Conservation (phyloP, 2,329 filamentous ascomycete species). For the Aspergillus pseudoviridinutans region DNA sequence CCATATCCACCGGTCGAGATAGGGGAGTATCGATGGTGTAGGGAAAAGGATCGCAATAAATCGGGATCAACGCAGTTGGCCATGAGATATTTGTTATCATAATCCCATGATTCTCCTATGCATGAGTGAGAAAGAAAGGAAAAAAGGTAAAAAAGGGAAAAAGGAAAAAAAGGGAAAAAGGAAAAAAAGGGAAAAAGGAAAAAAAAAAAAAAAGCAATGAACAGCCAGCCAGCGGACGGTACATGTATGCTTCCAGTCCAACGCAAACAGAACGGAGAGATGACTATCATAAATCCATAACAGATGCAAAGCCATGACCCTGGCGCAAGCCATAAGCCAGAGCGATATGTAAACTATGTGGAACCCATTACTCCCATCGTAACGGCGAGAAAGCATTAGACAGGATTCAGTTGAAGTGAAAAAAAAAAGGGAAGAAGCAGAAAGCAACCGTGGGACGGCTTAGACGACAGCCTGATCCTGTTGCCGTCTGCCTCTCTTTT, state of each 20-base stretch:
- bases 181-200: background rate
- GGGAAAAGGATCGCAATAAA: background rate
- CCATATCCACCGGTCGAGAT: background rate
- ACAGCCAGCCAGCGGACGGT: slow-evolving; percentile 8
- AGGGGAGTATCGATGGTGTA: background rate
- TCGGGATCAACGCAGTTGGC: background rate
- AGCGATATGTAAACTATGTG: background rate
- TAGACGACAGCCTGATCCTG: slow-evolving; percentile 28
- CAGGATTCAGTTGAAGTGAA: background rate
- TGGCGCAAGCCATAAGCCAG: background rate
- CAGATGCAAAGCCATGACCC: background rate
- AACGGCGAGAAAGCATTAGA: background rate
- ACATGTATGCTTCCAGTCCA: slow-evolving; percentile 1
- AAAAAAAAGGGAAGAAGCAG: background rate
- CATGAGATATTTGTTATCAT: background rate
- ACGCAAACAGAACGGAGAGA: slow-evolving; percentile 8
- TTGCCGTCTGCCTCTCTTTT: slow-evolving; percentile 55
- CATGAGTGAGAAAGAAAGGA: slow-evolving; percentile 2
- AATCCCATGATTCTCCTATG: background rate
- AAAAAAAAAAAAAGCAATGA: slow-evolving; percentile 1
- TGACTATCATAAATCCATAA: slow-evolving; percentile 8
- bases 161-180: background rate
- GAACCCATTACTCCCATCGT: background rate
- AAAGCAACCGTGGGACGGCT: background rate
- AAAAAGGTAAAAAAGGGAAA: background rate